Evolutionary conservation across 2,329 filamentous ascomycete species (phyloP).

Genomic region (Ophiostoma sp.): DNA sequence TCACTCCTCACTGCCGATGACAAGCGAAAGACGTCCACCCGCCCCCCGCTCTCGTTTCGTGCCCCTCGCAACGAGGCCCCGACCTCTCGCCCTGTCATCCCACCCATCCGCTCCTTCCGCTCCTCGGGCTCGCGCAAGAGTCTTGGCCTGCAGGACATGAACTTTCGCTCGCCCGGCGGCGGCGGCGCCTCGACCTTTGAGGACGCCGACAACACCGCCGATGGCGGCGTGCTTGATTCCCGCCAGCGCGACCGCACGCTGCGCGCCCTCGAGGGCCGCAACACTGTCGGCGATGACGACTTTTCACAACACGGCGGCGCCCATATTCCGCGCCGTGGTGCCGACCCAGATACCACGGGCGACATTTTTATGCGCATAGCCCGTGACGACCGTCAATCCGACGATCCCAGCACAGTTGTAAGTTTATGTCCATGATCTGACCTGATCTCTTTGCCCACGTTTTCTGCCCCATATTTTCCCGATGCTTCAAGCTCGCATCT

Average conservation of each 20-base stretch:
- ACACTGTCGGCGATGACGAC: constrained; percentile 39
- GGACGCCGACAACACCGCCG: constrained; percentile 41
- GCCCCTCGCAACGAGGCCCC: constrained; percentile 39
- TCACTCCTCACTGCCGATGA: constrained; percentile 45
- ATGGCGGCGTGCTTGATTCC: constrained; percentile 36
- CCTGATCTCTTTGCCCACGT: constrained; percentile 16
- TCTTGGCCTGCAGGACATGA: constrained; percentile 53
- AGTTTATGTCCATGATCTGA: constrained; percentile 34
- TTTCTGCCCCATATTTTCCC: neutral
- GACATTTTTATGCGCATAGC: constrained; percentile 62
- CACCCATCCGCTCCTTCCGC: constrained; percentile 58
- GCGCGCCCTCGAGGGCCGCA: constrained; percentile 52
- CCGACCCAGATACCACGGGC: constrained; percentile 54
- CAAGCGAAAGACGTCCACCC: constrained; percentile 42
- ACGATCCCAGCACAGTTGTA: constrained; percentile 48
- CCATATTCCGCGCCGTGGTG: constrained; percentile 28
- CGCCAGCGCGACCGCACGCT: constrained; percentile 52
- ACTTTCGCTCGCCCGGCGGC: constrained; percentile 43
- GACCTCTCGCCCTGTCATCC: constrained; percentile 42
- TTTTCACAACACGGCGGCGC: constrained; percentile 40
- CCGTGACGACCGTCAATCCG: constrained; percentile 44
- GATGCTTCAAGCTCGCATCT: neutral
- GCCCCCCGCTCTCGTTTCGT: constrained; percentile 55
- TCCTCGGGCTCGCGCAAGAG: constrained; percentile 60
- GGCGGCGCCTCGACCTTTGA: constrained; percentile 39